Percentiles rank a stretch among this genome's conserved stretches.
These are phyloP conservation scores for Nemania sp. DNA, from an alignment of 2,329 filamentous ascomycete genomes.

Conservation along the genomic window DNA sequence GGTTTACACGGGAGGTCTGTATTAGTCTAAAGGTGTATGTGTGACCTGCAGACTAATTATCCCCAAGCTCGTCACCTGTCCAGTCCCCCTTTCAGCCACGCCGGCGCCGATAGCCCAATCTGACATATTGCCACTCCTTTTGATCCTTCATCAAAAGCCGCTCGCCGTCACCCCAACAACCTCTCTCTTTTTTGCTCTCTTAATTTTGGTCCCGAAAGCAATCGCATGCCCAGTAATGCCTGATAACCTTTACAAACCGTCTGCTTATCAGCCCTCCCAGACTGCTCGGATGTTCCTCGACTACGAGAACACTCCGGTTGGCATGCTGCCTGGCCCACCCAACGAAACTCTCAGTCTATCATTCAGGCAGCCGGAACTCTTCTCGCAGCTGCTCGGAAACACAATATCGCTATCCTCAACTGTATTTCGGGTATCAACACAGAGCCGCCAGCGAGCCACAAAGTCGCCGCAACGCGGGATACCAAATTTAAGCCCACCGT, in stretches of 20 bases:
- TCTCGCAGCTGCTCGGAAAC: slow-evolving; percentile 19
- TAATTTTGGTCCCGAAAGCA: no score
- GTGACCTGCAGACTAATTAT: no score
- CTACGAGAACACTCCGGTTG: slow-evolving; percentile 21
- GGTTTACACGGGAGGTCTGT: no score
- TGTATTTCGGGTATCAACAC: slow-evolving; percentile 15
- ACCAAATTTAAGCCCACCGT: slow-evolving; percentile 18
- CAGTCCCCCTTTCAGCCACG: no score
- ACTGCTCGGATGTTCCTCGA: slow-evolving; percentile 30
- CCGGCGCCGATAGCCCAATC: no score
- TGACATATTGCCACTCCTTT: no score
- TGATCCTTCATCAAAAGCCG: no score
- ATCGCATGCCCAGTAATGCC: neutral
- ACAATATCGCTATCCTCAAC: slow-evolving; percentile 26
- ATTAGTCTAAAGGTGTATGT: no score
- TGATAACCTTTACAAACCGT: slow-evolving; percentile 14
- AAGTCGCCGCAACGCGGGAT: slow-evolving; percentile 17
- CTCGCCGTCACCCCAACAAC: no score
- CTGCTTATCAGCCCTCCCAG: slow-evolving; percentile 17
- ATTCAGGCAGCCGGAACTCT: slow-evolving; percentile 16
- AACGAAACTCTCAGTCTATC: slow-evolving; percentile 21
- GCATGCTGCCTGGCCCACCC: slow-evolving; percentile 11
- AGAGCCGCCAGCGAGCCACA: slow-evolving; percentile 18
- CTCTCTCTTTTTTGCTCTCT: no score
- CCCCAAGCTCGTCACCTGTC: no score